Conservation (phyloP, 495 filamentous ascomycete genomes). For the Daldinia loculata region DNA sequence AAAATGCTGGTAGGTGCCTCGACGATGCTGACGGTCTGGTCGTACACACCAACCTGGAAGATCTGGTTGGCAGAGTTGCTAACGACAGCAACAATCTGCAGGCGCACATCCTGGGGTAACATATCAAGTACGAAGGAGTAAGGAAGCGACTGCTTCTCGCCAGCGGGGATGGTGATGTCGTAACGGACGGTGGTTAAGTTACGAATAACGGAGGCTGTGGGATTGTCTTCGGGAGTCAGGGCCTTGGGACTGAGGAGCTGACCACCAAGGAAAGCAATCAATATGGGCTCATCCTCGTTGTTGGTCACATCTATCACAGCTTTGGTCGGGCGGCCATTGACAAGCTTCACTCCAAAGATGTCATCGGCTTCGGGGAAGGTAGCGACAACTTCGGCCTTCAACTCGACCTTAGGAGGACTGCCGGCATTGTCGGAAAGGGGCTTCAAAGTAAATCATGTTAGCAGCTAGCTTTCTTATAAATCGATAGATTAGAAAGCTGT, state of each 20-base stretch:
- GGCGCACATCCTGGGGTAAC: constrained; percentile 86
- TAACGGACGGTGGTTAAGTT: constrained; percentile 85
- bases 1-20: constrained; percentile 93
- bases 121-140: constrained; percentile 91
- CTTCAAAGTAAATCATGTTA: constrained; percentile 30
- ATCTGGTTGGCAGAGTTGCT: constrained; percentile 69
- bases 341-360: constrained; percentile 92
- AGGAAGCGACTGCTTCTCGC: constrained; percentile 75
- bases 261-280: constrained; percentile 80
- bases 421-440: constrained; percentile 50
- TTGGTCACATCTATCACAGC: constrained; percentile 85
- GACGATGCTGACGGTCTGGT: constrained; percentile 87
- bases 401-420: constrained; percentile 60
- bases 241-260: constrained; percentile 68
- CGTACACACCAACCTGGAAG: constrained; percentile 82
- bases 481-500: neutral
- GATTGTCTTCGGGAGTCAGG: constrained; percentile 59
- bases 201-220: constrained; percentile 68
- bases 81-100: constrained; percentile 78
- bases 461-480: constrained; percentile 8
- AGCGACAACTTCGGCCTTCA: constrained; percentile 78
- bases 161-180: constrained; percentile 77
- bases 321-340: constrained; percentile 90
- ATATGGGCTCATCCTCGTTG: constrained; percentile 78
- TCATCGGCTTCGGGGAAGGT: constrained; percentile 82